These are phyloP conservation scores for Globisporangium takayamanum DNA, from an alignment of 352 stramenopile genomes.

Conservation along the genomic window DNA sequence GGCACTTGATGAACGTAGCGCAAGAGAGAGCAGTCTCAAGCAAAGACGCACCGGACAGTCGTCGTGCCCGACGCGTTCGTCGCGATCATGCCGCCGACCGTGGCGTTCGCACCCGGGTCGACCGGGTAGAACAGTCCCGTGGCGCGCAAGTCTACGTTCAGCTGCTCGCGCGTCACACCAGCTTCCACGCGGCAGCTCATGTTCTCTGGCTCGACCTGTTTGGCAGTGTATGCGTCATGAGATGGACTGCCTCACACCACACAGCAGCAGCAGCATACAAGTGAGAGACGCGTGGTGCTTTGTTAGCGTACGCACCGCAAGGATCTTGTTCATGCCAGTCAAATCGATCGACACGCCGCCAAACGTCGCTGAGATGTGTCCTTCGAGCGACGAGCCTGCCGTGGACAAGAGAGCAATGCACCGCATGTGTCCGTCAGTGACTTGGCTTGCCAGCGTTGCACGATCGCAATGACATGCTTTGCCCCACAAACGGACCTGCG, in stretches of 20 bases:
- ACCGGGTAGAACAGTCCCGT: conserved; percentile 94
- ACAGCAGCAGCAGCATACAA: too few species aligned
- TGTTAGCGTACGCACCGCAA: conserved; percentile 20
- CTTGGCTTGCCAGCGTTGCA: too few species aligned
- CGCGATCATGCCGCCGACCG: conserved; percentile 94
- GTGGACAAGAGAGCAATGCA: not conserved
- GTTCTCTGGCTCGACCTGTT: conserved; percentile 63
- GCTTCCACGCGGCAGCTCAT: conserved; percentile 91
- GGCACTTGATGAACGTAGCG: not conserved
- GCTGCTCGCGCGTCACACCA: conserved; percentile 89
- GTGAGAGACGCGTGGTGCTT: not conserved
- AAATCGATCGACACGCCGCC: conserved; percentile 92
- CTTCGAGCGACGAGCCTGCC: conserved; percentile 89
- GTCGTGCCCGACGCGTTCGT: conserved; percentile 89
- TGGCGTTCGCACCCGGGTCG: conserved; percentile 95
- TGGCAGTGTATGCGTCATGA: not conserved
- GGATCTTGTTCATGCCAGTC: conserved; percentile 71
- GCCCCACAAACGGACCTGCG: conserved; percentile 41
- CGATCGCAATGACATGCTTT: too few species aligned
- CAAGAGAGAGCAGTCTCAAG: not conserved
- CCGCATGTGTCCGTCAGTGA: not conserved
- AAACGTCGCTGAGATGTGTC: conserved; percentile 90
- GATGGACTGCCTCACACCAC: not conserved
- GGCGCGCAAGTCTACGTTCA: conserved; percentile 85
- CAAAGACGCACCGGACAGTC: conserved; percentile 51